Percentiles rank a stretch among this genome's conserved stretches.
phyloP scores from a whole-genome alignment of 345 rosid species.

The Garcia nutans region DNA sequence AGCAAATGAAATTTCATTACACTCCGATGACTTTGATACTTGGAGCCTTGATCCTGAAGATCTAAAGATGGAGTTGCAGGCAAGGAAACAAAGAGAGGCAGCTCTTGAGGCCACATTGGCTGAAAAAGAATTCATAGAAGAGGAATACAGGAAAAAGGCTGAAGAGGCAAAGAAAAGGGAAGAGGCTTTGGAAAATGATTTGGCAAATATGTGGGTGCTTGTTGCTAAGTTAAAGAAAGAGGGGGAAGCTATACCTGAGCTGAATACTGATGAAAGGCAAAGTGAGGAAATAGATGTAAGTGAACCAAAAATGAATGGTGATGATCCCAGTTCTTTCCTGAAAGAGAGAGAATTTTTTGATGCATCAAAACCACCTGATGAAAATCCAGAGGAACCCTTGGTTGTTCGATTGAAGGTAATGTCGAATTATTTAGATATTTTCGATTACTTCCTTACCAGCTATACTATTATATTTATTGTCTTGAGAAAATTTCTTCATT shows the following conservation, averaged over 20 bases:
- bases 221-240: slow-evolving; percentile 97
- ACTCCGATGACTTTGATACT: slow-evolving; percentile 63
- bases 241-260: slow-evolving; percentile 50
- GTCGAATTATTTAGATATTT: not conserved
- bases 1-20: slow-evolving; percentile 45
- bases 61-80: slow-evolving; percentile 83
- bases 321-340: slow-evolving; percentile 34
- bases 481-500: not conserved
- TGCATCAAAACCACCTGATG: slow-evolving; percentile 52
- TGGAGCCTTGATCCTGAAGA: slow-evolving; percentile 85
- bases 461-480: not conserved
- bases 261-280: slow-evolving; percentile 45
- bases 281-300: slow-evolving; percentile 30
- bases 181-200: slow-evolving; percentile 89
- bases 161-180: slow-evolving; percentile 92
- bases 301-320: slow-evolving; percentile 42
- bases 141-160: slow-evolving; percentile 69
- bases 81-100: slow-evolving; percentile 81
- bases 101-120: slow-evolving; percentile 83
- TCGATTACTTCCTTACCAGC: not conserved
- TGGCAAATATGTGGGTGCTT: slow-evolving; percentile 99
- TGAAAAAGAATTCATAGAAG: slow-evolving; percentile 83
- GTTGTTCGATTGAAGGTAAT: slow-evolving; percentile 91
- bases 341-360: slow-evolving; percentile 54
- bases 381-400: slow-evolving; percentile 75